Evolutionary conservation across 1,284 basidiomycete species (phyloP), one percentile per base, ranked within the genome.

Genomic region (Peniophora sp.): DNA sequence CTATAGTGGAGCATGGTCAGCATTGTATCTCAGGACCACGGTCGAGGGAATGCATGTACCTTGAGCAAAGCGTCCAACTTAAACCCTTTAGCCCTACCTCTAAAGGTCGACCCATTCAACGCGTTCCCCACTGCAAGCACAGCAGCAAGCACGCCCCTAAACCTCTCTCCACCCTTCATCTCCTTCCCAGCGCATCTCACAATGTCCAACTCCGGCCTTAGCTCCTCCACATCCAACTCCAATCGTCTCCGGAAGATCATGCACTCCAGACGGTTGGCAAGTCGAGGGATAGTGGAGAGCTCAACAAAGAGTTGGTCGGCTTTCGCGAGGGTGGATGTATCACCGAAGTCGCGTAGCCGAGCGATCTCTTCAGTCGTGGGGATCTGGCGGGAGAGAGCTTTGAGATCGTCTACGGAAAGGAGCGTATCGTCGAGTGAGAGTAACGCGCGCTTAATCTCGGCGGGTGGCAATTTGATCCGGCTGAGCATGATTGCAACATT

Each of bases 401-500:
- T 85, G 15, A 95, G 69, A 57, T 88, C 78, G 57, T 94, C 92
- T 10, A 83, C 64, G 1, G 80, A 76, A 15, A 93, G 63, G 32
- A 66, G 72, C 2, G 71, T 61, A 57, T 93, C 90, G 54, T 92
- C 81, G 5, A 93, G 57, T 35, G 80, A 76, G 10, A 93, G 62
- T 10, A 94, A 64, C 0, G 88, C 85, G 50, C 69, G 72, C 24
- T 80, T 75, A 54, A 94, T 88, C 15, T 81, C 78, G 0, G 76
- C 62, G 42, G 82, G 74, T 2, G 73, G 69, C 44, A 86, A 65
- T 64, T 86, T 88, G 52, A 94, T 80, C 9, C 82, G 73, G 2
- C 83, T 81, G 2, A 95, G 69, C 84, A 93, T 88, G 58, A 94
- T 92, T 1, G 80, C 88, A 57, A 93, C 75, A 59, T 93, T 88